Base-by-base conservation (phyloP, 2,329 filamentous ascomycete genomes). In the Xylariomycetidae sp. region DNA sequence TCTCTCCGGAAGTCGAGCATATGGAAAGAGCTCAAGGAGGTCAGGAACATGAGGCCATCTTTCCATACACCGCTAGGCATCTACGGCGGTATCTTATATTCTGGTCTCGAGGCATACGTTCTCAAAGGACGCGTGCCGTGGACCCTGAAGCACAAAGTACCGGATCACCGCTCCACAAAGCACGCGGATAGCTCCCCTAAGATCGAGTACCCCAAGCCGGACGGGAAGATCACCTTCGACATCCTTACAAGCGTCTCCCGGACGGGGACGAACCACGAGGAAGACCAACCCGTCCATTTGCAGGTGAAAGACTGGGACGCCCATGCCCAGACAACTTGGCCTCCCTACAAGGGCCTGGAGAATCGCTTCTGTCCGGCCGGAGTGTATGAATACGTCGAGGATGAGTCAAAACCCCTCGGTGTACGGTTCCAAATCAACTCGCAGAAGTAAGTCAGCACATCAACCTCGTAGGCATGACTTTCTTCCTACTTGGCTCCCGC, bases 361-460 rank as follows among this genome's bases (percentile, higher is more conserved):
- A 96, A 94, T 60, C 74, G 92, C 14, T 98, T 98, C 70, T 98
- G 92, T 58, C 92, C 92, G 13, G 92, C 92, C 1, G 92, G 89
- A 11, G 92, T 98, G 46, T 98, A 98, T 54, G 92, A 98, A 62
- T 98, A 98, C 61, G 80, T 97, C 7, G 92, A 98, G 66, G 92
- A 98, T 56, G 76, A 82, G 34, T 81, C 73, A 35, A 96, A 94
- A 66, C 77, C 86, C 28, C 70, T 88, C 38, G 92, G 92, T 7
- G 88, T 98, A 49, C 74, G 89, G 37, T 98, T 98, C 69, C 90
- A 97, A 66, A 98, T 98, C 58, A 97, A 97, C 56, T 69, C 89
- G 30, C 90, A 97, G 62, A 97, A 96, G 88, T 94, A 72, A 78
- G 87, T 80, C 20, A 22, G 22, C 30, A 16, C 19, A 22, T n/a